Conservation (phyloP, 2,329 filamentous ascomycete species). For the Exutisphaerella laricina region DNA sequence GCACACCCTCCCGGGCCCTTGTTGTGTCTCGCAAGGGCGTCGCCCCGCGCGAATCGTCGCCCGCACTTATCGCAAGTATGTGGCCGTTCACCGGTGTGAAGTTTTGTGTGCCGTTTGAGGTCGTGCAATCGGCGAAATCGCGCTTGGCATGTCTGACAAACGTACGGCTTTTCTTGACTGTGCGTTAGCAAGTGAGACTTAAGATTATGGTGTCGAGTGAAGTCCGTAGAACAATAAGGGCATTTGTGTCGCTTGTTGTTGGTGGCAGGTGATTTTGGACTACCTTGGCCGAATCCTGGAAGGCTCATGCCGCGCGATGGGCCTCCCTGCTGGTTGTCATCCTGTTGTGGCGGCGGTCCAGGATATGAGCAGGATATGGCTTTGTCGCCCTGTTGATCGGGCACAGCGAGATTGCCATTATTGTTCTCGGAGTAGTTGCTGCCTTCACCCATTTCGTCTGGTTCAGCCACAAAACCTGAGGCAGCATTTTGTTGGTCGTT, state of each 20-base stretch:
- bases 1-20: slow-evolving; percentile 95
- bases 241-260: slow-evolving; percentile 89
- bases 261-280: slow-evolving; percentile 56
- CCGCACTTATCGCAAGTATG: slow-evolving; percentile 95
- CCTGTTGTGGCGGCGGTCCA: slow-evolving; percentile 47
- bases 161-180: slow-evolving; percentile 96
- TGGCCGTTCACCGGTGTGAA: slow-evolving; percentile 92
- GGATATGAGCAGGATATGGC: slow-evolving; percentile 61
- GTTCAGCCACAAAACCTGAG: slow-evolving; percentile 33
- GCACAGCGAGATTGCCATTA: slow-evolving; percentile 22
- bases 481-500: slow-evolving; percentile 45
- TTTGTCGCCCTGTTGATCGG: slow-evolving; percentile 41
- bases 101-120: slow-evolving; percentile 89
- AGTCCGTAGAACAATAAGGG: slow-evolving; percentile 92
- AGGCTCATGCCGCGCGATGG: slow-evolving; percentile 54
- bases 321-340: slow-evolving; percentile 45
- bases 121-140: slow-evolving; percentile 91
- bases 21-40: slow-evolving; percentile 88
- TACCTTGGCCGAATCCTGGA: slow-evolving; percentile 49
- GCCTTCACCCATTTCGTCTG: slow-evolving; percentile 35
- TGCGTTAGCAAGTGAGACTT: slow-evolving; percentile 97
- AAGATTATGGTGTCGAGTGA: slow-evolving; percentile 93
- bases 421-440: slow-evolving; percentile 27
- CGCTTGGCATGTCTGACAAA: slow-evolving; percentile 88
- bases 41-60: slow-evolving; percentile 87